Evolutionary conservation across 257 asterid genomes (phyloP).

Genomic region (Ocimum tenuiflorum): DNA sequence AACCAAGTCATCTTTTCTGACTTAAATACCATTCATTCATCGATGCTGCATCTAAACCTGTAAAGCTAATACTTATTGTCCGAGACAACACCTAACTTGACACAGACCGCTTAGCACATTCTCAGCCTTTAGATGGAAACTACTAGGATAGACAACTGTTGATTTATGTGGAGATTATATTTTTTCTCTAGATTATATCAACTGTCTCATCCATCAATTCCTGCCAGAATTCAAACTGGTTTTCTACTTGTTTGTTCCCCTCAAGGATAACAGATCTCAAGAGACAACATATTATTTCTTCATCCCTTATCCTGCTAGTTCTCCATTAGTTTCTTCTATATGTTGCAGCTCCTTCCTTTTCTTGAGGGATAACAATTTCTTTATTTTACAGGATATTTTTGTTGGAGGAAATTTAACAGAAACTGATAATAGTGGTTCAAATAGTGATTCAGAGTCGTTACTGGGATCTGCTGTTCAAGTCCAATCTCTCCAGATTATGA

Average conservation of each 20-base stretch:
- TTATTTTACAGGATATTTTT: conserved; percentile 46
- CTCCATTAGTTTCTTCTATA: not conserved
- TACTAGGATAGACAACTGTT: not conserved
- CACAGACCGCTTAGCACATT: not conserved
- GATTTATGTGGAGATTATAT: not conserved
- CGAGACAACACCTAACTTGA: not conserved
- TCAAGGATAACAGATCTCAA: not conserved
- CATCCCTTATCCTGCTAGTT: not conserved
- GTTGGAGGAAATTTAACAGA: conserved; percentile 42
- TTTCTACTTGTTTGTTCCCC: conserved; percentile 1
- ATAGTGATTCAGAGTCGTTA: conserved; percentile 41
- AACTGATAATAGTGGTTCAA: conserved; percentile 34
- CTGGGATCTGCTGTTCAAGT: conserved; percentile 31
- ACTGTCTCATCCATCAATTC: not conserved
- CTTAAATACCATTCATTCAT: not conserved
- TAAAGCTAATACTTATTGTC: not conserved
- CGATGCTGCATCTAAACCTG: not conserved
- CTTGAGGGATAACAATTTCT: conserved; percentile 9
- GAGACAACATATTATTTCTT: not conserved
- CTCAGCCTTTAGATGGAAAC: not conserved
- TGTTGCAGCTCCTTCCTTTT: not conserved
- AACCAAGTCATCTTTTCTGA: no score
- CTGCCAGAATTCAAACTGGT: not conserved
- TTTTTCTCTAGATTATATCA: not conserved
- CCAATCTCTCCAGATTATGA: conserved; percentile 45